Evolutionary conservation across 148 eudicot genomes (phyloP), one percentile per base, ranked within the genome.

Genomic region (Camellia sinensis): DNA sequence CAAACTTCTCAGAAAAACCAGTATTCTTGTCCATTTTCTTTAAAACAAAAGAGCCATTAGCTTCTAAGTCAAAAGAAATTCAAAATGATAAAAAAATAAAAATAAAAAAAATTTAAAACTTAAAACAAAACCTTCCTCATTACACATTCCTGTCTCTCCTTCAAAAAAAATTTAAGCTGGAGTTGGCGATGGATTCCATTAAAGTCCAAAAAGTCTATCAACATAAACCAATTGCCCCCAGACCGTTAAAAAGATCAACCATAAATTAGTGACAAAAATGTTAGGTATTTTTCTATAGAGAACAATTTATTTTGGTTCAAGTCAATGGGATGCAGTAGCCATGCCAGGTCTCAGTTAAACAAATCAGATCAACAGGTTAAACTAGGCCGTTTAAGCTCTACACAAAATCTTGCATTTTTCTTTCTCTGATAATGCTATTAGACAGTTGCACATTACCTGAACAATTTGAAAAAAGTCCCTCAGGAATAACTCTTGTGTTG

Each of bases 401-500:
- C 8, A 69, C 2, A 11, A 70, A 70, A 45, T 5, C 54, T 67
- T 56, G 41, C 18, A 19, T 22, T 65, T n/a, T 80, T 40, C 40
- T 50, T 37, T 15, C 74, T 52, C 7, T 5, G 50, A 61, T 29
- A 60, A 52, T 2, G 22, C n/a, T 9, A 50, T 17, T 11, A 52
- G 14, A n/a, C 41, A 67, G 22, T 17, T n/a, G 69, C 37, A 29
- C 37, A 29, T 45, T 78, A 93, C 99, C 99, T 96, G 91, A 74
- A 96, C 89, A 85, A 92, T 90, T 81, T 89, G 85, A 75, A 96
- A 88, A 79, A 94, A 96, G 67, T 93, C 98, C 77, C 87, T 86
- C 56, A 96, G 90, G 83, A 96, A 96, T 86, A 90, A 81, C 85
- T 96, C 99, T 85, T 96, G 99, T 65, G 92, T 90, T 46, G 89